phyloP scores from a whole-genome alignment of 495 filamentous ascomycete species.

The Penicillium riverlandense region DNA sequence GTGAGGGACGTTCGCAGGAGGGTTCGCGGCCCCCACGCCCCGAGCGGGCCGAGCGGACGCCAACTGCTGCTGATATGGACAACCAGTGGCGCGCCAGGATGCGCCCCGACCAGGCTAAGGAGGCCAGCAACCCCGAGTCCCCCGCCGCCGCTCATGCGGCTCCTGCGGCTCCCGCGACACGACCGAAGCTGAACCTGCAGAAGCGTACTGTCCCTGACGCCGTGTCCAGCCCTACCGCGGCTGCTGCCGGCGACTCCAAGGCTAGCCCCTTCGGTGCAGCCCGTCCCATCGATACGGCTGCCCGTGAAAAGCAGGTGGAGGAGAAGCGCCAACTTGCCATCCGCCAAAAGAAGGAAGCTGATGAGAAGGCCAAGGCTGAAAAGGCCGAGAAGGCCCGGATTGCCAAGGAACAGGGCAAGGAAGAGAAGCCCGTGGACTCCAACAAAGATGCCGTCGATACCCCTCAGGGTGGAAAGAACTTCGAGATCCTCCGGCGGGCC shows the following conservation, averaged over 20 bases:
- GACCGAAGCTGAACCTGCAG: slow-evolving; percentile 73
- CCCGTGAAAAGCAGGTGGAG: slow-evolving; percentile 80
- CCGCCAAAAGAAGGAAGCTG: slow-evolving; percentile 78
- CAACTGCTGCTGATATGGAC: slow-evolving; percentile 80
- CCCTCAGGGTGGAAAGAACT: slow-evolving; percentile 38
- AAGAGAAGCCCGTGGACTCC: slow-evolving; percentile 34
- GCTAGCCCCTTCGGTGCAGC: slow-evolving; percentile 89
- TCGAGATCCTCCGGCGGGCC: slow-evolving; percentile 48
- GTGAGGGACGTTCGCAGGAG: slow-evolving; percentile 72
- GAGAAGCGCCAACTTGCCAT: slow-evolving; percentile 70
- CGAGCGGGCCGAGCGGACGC: slow-evolving; percentile 70
- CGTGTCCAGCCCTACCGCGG: slow-evolving; percentile 39
- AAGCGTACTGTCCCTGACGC: slow-evolving; percentile 84
- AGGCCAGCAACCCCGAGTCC: slow-evolving; percentile 55
- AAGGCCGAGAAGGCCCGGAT: slow-evolving; percentile 66
- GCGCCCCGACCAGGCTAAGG: slow-evolving; percentile 65
- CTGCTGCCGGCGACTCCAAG: slow-evolving; percentile 56
- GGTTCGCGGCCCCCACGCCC: slow-evolving; percentile 76
- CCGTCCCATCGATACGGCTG: slow-evolving; percentile 79
- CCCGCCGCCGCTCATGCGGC: slow-evolving; percentile 35
- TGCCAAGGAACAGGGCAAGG: slow-evolving; percentile 37
- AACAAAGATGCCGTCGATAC: slow-evolving; percentile 41
- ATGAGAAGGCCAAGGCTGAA: slow-evolving; percentile 78
- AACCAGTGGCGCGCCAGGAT: slow-evolving; percentile 81
- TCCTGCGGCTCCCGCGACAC: slow-evolving; percentile 46